A percentile compares a stretch with the other conserved stretches of the same genome.
Evolutionary conservation across 495 filamentous ascomycete genomes (phyloP).

Genomic region (Immersiella caudata): DNA sequence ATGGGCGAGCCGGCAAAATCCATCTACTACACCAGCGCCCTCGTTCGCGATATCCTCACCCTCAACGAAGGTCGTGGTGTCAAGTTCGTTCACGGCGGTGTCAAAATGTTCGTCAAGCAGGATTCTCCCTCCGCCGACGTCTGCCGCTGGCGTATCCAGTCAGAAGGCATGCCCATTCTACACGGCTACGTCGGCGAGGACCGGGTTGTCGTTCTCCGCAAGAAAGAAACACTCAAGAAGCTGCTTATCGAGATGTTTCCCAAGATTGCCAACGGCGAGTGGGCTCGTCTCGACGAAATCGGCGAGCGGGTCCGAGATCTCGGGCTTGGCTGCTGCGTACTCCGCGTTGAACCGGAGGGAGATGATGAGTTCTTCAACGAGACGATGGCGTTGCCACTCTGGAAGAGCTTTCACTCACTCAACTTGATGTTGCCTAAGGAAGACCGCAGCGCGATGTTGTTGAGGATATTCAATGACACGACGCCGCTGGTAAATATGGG

Average conservation of each 20-base stretch:
- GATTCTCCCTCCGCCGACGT: conserved; percentile 82
- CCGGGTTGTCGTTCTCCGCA: conserved; percentile 71
- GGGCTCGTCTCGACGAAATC: conserved; percentile 81
- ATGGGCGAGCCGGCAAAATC: conserved; percentile 78
- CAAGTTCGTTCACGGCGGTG: conserved; percentile 94
- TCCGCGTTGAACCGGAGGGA: conserved; percentile 73
- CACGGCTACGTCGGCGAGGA: conserved; percentile 84
- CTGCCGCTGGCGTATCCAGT: conserved; percentile 93
- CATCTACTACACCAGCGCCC: conserved; percentile 91
- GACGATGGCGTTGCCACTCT: conserved; percentile 83
- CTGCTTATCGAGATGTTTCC: conserved; percentile 96
- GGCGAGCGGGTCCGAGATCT: conserved; percentile 78
- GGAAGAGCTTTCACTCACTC: conserved; percentile 81
- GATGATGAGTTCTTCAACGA: conserved; percentile 73
- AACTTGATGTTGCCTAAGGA: conserved; percentile 99
- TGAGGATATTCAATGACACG: conserved; percentile 85
- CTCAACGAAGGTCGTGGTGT: conserved; percentile 85
- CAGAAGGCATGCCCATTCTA: conserved; percentile 83
- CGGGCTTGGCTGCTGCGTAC: conserved; percentile 87
- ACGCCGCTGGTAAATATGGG: conserved; percentile 67
- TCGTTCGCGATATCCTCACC: conserved; percentile 78
- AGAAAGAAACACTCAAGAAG: conserved; percentile 72
- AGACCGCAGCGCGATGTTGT: conserved; percentile 87
- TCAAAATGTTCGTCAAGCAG: conserved; percentile 98
- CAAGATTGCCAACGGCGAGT: conserved; percentile 67